Base-by-base conservation (phyloP, 345 rosid genomes). In the Hypericum perforatum region DNA sequence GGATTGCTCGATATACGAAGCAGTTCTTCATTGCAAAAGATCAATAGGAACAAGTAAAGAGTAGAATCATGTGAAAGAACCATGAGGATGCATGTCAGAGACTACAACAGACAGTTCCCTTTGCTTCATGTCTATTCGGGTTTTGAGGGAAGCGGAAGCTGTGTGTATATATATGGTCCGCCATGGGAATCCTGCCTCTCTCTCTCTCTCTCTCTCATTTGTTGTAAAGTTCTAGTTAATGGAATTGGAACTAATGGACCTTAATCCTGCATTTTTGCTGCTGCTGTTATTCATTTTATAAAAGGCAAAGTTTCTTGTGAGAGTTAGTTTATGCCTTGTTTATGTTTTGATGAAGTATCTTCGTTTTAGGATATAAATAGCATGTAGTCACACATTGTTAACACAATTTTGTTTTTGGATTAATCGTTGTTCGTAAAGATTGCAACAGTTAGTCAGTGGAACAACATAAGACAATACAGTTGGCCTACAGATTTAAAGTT, bases 11-110 rank as follows among this genome's bases (percentile, higher is more conserved):
- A 91, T 87, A 37, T 71, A 87, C 45, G 98, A 91, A 58, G 98
- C 96, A 3, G 98, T 91, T 60, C 89, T 87, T 44, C 98, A 91
- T 70, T 91, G 98, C 83, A 87, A 91, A 62, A 79, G 78, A 79
- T 91, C 98, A 36, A 73, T 79, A 11, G 96, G 94, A 75, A 71
- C 22, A 64, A 43, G 14, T 14, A 13, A 13, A 7, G 22, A 46
- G 49, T 16, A 7, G 16, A 45, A 45, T 45, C 16, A 45, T 45
- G 49, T 15, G 15, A 45, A 45, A 3, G 12, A n/a, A 8, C 5
- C 0, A 45, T n/a, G 8, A n/a, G 7, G 49, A 46, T 13, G 49
- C 14, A 46, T 5, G 49, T 16, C 14, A 65, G 64, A 47, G 49
- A 56, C 43, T 38, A 12, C 43, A 70, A 45, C 58, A 62, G 16